A percentile compares a stretch with the other conserved stretches of the same genome.
phyloP scores from a whole-genome alignment of 2,329 filamentous ascomycete species.

The Trichoderma pleuroti region DNA sequence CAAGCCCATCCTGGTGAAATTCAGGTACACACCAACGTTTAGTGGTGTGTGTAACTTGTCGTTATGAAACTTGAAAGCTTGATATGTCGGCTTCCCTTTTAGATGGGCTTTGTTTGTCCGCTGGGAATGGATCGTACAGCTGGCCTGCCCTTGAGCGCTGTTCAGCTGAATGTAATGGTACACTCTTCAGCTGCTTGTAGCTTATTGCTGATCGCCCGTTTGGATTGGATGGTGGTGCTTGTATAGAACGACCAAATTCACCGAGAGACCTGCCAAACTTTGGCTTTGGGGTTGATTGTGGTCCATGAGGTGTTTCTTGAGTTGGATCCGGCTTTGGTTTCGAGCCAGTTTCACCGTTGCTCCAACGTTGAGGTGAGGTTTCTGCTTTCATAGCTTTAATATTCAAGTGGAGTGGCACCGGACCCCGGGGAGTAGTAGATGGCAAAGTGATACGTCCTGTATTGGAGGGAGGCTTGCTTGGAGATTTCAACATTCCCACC shows the following conservation, averaged over 20 bases:
- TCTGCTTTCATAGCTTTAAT: background rate
- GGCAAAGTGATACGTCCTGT: constrained; percentile 1
- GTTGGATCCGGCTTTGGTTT: background rate
- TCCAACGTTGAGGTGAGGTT: background rate
- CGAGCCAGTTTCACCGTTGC: background rate
- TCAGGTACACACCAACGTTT: no score
- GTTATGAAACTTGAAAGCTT: background rate
- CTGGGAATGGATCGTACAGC: background rate
- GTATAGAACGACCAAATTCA: background rate
- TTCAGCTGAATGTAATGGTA: background rate
- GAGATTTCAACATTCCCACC: background rate
- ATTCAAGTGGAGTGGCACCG: constrained; percentile 21
- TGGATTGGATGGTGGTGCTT: background rate
- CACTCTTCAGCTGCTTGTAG: background rate
- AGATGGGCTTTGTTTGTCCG: background rate
- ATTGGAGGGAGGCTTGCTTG: constrained; percentile 11
- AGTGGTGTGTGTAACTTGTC: background rate
- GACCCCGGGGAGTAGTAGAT: constrained; percentile 26
- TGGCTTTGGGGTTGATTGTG: background rate
- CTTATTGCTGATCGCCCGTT: background rate
- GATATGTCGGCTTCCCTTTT: background rate
- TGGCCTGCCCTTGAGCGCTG: background rate
- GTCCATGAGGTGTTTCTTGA: background rate
- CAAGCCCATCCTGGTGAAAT: background rate
- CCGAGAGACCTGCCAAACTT: background rate